These are phyloP conservation scores for Peronospora tabacina DNA, from an alignment of 352 stramenopile species.

Conservation along the genomic window DNA sequence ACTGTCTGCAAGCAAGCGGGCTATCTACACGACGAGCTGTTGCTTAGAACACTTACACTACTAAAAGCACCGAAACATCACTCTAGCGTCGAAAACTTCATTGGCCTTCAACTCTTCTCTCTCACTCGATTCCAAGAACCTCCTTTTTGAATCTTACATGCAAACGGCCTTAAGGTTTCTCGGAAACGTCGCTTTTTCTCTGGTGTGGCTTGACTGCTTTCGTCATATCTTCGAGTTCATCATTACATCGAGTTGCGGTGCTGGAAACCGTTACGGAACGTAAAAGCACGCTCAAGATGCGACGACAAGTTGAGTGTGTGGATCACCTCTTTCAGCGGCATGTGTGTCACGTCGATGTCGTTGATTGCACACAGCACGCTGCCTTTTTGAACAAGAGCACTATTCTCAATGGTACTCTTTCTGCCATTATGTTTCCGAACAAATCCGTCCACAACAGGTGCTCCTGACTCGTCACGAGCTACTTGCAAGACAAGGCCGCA, in stretches of 20 bases:
- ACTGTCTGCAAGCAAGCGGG: slow-evolving; percentile 10
- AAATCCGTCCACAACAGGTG: slow-evolving; percentile 69
- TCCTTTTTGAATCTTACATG: slow-evolving; percentile 24
- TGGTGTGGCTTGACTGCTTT: not conserved
- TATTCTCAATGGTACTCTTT: slow-evolving; percentile 75
- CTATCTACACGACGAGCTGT: slow-evolving; percentile 18
- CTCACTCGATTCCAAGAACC: slow-evolving; percentile 18
- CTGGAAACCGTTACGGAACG: slow-evolving; percentile 47
- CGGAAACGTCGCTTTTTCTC: not conserved
- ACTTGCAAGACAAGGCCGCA: slow-evolving; percentile 67
- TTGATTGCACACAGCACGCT: slow-evolving; percentile 74
- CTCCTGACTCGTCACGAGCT: slow-evolving; percentile 27
- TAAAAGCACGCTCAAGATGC: slow-evolving; percentile 63
- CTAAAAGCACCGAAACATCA: slow-evolving; percentile 6
- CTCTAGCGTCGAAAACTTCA: slow-evolving; percentile 1
- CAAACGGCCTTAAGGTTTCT: slow-evolving; percentile 14
- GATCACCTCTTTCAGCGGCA: slow-evolving; percentile 62
- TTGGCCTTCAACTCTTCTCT: slow-evolving; percentile 9
- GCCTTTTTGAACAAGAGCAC: slow-evolving; percentile 48
- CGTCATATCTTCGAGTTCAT: not conserved
- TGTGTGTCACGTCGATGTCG: slow-evolving; percentile 60
- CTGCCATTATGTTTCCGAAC: slow-evolving; percentile 52
- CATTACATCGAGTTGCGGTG: slow-evolving; percentile 34
- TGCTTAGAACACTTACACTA: slow-evolving; percentile 20
- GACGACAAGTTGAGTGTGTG: slow-evolving; percentile 64